phyloP scores from a whole-genome alignment of 2,329 filamentous ascomycete species.

The Scedosporium dehoogii region DNA sequence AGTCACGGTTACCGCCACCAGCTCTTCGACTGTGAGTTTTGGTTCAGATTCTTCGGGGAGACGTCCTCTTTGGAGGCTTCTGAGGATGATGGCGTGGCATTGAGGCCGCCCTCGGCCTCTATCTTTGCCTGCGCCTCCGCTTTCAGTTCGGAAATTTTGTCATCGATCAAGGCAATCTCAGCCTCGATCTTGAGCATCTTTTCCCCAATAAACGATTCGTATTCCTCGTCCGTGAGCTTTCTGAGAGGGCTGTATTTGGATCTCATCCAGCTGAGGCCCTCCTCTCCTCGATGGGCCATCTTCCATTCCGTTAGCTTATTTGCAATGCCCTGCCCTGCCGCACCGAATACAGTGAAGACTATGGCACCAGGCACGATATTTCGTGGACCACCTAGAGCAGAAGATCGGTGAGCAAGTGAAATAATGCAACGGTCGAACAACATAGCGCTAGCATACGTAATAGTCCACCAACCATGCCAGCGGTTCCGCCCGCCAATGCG shows the following conservation, averaged over 20 bases:
- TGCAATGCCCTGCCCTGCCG: slow-evolving; percentile 26
- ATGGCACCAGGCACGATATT: slow-evolving; percentile 42
- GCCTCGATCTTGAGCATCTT: slow-evolving; percentile 62
- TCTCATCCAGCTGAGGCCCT: slow-evolving; percentile 28
- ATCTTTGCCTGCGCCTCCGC: slow-evolving; percentile 7
- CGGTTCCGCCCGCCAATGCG: slow-evolving; percentile 58
- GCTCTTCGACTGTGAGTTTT: background rate
- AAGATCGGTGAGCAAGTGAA: slow-evolving; percentile 8
- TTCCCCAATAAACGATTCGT: slow-evolving; percentile 59
- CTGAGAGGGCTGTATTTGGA: slow-evolving; percentile 65
- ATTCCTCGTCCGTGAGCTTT: slow-evolving; percentile 62
- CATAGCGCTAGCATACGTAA: slow-evolving; percentile 32
- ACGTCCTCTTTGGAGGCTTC: background rate
- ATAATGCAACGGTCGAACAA: background rate
- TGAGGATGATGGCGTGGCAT: background rate
- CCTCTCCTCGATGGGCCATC: slow-evolving; percentile 17
- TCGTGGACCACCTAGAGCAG: slow-evolving; percentile 34
- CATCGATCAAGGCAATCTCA: slow-evolving; percentile 70
- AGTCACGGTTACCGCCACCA: background rate
- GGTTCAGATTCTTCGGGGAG: background rate
- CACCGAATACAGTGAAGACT: slow-evolving; percentile 34
- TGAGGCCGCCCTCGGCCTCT: background rate
- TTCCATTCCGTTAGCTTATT: slow-evolving; percentile 26
- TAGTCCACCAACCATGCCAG: slow-evolving; percentile 50
- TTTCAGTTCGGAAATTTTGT: slow-evolving; percentile 47